Evolutionary conservation across 352 stramenopile genomes (phyloP), one percentile per base, ranked within the genome.

Genomic region (Phytopythium kandeliae): DNA sequence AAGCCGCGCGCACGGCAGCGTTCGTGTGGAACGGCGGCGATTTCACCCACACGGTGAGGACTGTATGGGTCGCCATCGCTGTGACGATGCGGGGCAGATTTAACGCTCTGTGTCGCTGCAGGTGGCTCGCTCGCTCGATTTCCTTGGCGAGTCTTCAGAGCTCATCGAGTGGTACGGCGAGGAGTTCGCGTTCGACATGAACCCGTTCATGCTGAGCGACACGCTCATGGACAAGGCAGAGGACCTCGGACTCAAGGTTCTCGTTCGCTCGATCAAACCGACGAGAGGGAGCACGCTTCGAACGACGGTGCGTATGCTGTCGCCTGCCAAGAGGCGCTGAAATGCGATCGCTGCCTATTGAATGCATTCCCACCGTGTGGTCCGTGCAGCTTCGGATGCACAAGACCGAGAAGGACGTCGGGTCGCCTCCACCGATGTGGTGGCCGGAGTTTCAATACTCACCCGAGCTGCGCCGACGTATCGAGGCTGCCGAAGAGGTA

Each of bases 151-250:
- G 19, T 38, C 58, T 24, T 47, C 36, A 9, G 66, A 79, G 44
- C 64, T 80, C 1, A 51, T 71, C 40, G 75, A 85, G 45, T 89
- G 75, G 78, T 89, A 85, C 47, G 73, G 78, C 26, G 71, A 89
- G n/a, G 78, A 87, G 46, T 89, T 89, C 49, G 67, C 69, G 6
- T 71, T 85, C 46, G 65, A 75, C 34, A 55, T 78, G 42, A 89
- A 87, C 44, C 78, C 75, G 41, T 89, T 89, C 57, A 69, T 89
- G 55, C 69, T 60, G 10, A 60, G 59, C 40, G 55, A 64, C 41
- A 85, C 78, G 17, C 51, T 89, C 21, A 55, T 65, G 3, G 73
- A 89, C 49, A 69, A 67, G 41, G 75, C 62, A 0, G 45, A 74
- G 25, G 71, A 74, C 24, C 60, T 62, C 11, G 63, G 62, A 0